Evolutionary conservation across 768 basidiomycete species (phyloP), one percentile per base, ranked within the genome.

Genomic region (Dendrothele bispora): DNA sequence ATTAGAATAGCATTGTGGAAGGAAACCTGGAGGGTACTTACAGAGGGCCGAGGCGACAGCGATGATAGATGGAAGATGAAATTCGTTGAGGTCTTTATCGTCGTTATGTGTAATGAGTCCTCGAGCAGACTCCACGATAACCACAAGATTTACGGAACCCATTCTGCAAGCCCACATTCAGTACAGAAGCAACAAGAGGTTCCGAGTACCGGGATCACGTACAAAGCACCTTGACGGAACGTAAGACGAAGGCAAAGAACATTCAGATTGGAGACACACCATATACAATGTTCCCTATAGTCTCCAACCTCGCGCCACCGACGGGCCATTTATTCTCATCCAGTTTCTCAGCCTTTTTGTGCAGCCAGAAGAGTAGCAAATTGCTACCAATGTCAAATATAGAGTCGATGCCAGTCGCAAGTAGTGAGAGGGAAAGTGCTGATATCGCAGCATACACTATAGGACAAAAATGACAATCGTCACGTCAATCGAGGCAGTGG

Each of bases 401-500:
- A 12, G 94, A 84, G 62, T 98, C 95, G 59, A 95, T 87, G 7
- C 79, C 88, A 2, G 93, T 95, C 8, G 93, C 93, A 49, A 98
- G 78, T 40, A 98, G 73, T 6, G 94, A 92, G 4, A 99, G 71
- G 1, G 93, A 95, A 4, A 80, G 53, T 2, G 91, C 86, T 2
- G 89, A 88, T 42, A 91, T 77, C 11, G 97, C 95, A 11, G 91
- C 95, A 62, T 98, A 99, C 58, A 99, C 90, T 93, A 55, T 43
- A 27, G 46, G 36, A 37, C 6, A 35, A 20, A 20, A 30, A 57
- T 25, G 53, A 46, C 22, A 42, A 26, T 18, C 14, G 20, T 17
- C 12, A 48, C 32, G 48, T 17, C 25, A 22, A 35, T 27, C 40
- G 24, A 15, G 11, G 10, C 20, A 40, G 36, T 12, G 34, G 20